Percentiles rank a stretch among this genome's conserved stretches.
Conservation (phyloP, 2,329 filamentous ascomycete species). For the Aspergillus phoenicis region DNA sequence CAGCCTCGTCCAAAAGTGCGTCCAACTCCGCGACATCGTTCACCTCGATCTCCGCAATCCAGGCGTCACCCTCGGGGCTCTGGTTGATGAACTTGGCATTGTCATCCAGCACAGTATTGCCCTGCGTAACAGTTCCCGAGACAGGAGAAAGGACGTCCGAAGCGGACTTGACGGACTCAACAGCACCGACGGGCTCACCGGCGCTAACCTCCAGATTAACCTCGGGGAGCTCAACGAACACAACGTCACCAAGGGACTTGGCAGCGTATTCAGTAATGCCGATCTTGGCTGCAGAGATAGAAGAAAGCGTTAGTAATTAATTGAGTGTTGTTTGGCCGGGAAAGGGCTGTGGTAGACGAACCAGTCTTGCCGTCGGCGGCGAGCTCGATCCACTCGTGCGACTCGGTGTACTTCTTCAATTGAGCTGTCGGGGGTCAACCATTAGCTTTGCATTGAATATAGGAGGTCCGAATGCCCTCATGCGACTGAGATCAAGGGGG, state of each 20-base stretch:
- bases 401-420: constrained; percentile 85
- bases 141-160: constrained; percentile 94
- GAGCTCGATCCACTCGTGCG: constrained; percentile 97
- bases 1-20: constrained; percentile 72
- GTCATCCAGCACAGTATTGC: constrained; percentile 77
- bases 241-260: constrained; percentile 89
- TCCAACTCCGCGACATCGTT: constrained; percentile 71
- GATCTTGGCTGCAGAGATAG: constrained; percentile 56
- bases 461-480: constrained; percentile 4
- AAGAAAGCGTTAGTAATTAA: background rate
- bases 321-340: background rate
- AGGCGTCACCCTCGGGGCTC: constrained; percentile 85
- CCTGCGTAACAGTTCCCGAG: constrained; percentile 71
- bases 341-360: constrained; percentile 19
- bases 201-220: constrained; percentile 67
- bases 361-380: constrained; percentile 79
- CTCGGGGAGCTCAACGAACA: constrained; percentile 92
- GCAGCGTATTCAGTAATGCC: constrained; percentile 93
- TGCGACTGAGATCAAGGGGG: constrained; percentile 3
- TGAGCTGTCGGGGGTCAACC: constrained; percentile 34
- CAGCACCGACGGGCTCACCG: constrained; percentile 86
- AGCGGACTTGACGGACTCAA: constrained; percentile 98
- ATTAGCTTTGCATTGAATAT: background rate
- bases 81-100: constrained; percentile 87
- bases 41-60: constrained; percentile 88